Percentiles rank a stretch among this genome's conserved stretches.
These are phyloP conservation scores for Neurospora discreta DNA, from an alignment of 495 filamentous ascomycete species.

Conservation along the genomic window DNA sequence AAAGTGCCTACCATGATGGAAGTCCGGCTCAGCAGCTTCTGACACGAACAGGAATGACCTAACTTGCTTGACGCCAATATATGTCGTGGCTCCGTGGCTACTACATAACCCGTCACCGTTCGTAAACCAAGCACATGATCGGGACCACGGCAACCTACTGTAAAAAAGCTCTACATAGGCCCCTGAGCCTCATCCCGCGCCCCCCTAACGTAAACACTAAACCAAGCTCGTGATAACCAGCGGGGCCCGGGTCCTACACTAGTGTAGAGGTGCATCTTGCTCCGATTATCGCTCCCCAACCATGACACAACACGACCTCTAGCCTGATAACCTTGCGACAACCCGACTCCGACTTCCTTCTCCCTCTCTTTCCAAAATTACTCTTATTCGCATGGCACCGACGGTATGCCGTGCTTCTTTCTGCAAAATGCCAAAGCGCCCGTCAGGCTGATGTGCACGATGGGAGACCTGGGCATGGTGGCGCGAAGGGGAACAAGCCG, in stretches of 20 bases:
- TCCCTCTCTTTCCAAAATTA: neutral
- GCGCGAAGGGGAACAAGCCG: neutral
- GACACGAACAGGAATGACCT: neutral
- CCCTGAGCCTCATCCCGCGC: neutral
- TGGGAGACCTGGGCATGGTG: conserved; percentile 9
- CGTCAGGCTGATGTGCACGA: conserved; percentile 23
- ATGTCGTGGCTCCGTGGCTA: neutral
- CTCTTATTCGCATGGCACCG: conserved; percentile 30
- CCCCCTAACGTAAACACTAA: neutral
- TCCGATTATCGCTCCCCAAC: neutral
- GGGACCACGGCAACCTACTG: neutral
- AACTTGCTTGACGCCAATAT: neutral
- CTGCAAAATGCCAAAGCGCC: conserved; percentile 33
- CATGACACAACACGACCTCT: neutral
- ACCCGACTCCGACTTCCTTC: neutral
- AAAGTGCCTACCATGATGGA: neutral
- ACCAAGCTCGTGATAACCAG: neutral
- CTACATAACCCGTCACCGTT: neutral
- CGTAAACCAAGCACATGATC: neutral
- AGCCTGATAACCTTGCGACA: neutral
- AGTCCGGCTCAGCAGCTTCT: neutral
- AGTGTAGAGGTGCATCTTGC: neutral
- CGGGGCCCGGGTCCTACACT: neutral
- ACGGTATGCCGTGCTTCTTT: conserved; percentile 35
- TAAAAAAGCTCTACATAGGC: neutral